Evolutionary conservation across 768 basidiomycete genomes (phyloP).

Genomic region (Rubroboletus pulcherrimus): DNA sequence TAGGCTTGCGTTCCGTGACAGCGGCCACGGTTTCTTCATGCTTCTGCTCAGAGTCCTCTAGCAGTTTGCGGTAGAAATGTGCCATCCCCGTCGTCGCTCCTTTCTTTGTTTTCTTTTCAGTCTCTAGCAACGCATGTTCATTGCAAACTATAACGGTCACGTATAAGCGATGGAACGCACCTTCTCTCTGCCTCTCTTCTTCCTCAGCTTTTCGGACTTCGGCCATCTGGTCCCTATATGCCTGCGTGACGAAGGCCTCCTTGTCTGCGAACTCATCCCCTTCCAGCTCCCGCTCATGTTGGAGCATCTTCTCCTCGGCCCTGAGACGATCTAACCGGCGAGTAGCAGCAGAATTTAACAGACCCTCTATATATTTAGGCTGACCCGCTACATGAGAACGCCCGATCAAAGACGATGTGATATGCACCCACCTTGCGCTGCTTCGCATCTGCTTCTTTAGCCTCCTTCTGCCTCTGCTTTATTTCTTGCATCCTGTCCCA

Average conservation of each 20-base stretch:
- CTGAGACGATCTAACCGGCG: slow-evolving; percentile 83
- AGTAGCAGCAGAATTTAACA: slow-evolving; percentile 80
- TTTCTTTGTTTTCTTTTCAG: slow-evolving; percentile 57
- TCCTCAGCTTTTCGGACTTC: slow-evolving; percentile 88
- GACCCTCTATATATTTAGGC: slow-evolving; percentile 90
- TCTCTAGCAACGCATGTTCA: slow-evolving; percentile 32
- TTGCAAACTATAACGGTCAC: background rate
- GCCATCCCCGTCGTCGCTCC: slow-evolving; percentile 72
- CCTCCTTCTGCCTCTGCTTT: slow-evolving; percentile 67
- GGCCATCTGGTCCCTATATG: slow-evolving; percentile 95
- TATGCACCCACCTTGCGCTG: slow-evolving; percentile 65
- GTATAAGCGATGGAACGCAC: slow-evolving; percentile 39
- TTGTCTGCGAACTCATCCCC: slow-evolving; percentile 93
- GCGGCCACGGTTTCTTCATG: slow-evolving; percentile 89
- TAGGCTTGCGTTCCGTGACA: slow-evolving; percentile 45
- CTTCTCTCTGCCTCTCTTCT: slow-evolving; percentile 86
- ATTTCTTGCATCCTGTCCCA: slow-evolving; percentile 95
- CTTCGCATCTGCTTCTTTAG: slow-evolving; percentile 70
- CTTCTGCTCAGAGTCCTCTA: slow-evolving; percentile 75
- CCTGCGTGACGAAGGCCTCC: slow-evolving; percentile 96
- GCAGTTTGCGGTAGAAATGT: slow-evolving; percentile 74
- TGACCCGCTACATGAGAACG: slow-evolving; percentile 30
- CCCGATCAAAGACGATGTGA: background rate
- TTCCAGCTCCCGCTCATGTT: slow-evolving; percentile 86
- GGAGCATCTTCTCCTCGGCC: slow-evolving; percentile 98